Percentiles rank a stretch among this genome's conserved stretches.
Conservation (phyloP, 768 basidiomycete species). For the Amanita rubescens region DNA sequence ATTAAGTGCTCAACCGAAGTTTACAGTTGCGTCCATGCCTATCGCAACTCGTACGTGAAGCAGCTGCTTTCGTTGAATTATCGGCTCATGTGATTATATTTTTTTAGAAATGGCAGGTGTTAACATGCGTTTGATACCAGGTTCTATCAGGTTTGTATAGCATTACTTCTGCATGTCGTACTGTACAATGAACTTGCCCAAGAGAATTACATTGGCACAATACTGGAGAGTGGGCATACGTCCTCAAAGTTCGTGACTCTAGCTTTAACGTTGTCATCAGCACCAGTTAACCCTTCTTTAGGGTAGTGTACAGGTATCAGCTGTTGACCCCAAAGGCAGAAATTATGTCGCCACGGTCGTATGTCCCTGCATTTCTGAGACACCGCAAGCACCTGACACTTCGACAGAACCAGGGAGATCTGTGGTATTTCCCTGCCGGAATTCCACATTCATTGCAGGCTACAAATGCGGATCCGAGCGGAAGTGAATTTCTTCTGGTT, state of each 20-base stretch:
- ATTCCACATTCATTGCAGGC: slow-evolving; percentile 51
- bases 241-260: slow-evolving; percentile 28
- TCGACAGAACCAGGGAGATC: slow-evolving; percentile 36
- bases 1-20: background rate
- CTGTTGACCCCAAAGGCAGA: slow-evolving; percentile 39
- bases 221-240: slow-evolving; percentile 47
- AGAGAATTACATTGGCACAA: slow-evolving; percentile 52
- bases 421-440: slow-evolving; percentile 54
- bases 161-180: background rate
- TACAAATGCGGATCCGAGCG: slow-evolving; percentile 34
- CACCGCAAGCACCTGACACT: background rate
- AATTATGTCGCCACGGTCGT: slow-evolving; percentile 46
- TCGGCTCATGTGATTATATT: background rate
- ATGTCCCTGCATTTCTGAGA: slow-evolving; percentile 13
- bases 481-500: slow-evolving; percentile 47
- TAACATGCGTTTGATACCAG: slow-evolving; percentile 44
- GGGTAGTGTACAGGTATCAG: slow-evolving; percentile 42
- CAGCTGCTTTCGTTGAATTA: background rate
- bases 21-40: slow-evolving; percentile 38
- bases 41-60: slow-evolving; percentile 34
- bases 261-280: background rate
- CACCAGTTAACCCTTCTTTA: slow-evolving; percentile 11
- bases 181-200: background rate
- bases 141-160: slow-evolving; percentile 35
- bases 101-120: slow-evolving; percentile 34